Base-by-base conservation (phyloP, 495 filamentous ascomycete genomes). In the Amphirosellinia nigrospora region DNA sequence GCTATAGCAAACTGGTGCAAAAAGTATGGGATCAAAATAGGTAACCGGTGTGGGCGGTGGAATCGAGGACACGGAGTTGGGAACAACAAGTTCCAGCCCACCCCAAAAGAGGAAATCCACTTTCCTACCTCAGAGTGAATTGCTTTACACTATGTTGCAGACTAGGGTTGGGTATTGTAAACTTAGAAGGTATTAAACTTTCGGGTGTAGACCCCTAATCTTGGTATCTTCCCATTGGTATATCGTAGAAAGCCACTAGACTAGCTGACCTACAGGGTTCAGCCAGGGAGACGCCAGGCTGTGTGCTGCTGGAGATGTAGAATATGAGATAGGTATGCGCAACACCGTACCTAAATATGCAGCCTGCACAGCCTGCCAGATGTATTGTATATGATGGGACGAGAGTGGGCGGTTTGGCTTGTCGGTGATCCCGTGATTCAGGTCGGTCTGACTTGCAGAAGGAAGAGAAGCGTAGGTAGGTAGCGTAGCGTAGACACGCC, bases 361-460 rank as follows among this genome's bases (percentile, higher is more conserved):
- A 63, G 60, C 52, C 15, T 34, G 21, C 26, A 50, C 41, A 46
- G 43, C 43, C 60, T 4, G 61, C 50, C 28, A 45, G 23, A 41
- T 64, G 28, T 30, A 34, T 1, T 6, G 34, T 39, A 23, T 30
- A 50, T 26, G 41, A 34, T 28, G 41, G 41, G 41, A 34, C 41
- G 41, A 50, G 28, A 50, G 28, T 64, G 43, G 61, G 36, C 26
- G 30, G 41, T 34, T 38, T 16, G 30, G 41, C 21, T 38, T 46
- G 43, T 64, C 46, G 63, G 63, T 26, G 46, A 65, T 41, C 32
- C 63, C 63, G 63, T 46, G 46, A 28, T 19, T 46, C 46, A 23
- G 28, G 28, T 2, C 38, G 26, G 43, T 64, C 41, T 39, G 58
- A 63, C 60, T 45, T 63, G 39, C 60, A 30, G 60, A 46, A 53